Evolutionary conservation across 306 rosid genomes (phyloP).

Genomic region (Rubus parviflorus): DNA sequence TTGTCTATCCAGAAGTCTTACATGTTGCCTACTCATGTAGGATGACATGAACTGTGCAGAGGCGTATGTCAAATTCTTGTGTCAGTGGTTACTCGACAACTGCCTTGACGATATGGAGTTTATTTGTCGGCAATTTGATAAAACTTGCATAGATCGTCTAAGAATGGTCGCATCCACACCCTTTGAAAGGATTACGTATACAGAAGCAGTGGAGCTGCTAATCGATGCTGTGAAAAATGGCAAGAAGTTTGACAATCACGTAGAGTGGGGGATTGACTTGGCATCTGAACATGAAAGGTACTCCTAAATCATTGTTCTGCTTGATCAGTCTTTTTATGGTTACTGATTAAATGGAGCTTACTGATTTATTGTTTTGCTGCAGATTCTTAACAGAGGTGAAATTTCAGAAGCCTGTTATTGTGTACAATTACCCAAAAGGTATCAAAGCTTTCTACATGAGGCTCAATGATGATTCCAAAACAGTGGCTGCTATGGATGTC

Average conservation of each 20-base stretch:
- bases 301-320: not conserved
- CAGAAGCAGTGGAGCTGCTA: slow-evolving; percentile 81
- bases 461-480: slow-evolving; percentile 80
- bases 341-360: slow-evolving; percentile 18
- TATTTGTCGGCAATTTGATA: slow-evolving; percentile 79
- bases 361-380: slow-evolving; percentile 29
- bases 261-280: slow-evolving; percentile 92
- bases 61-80: slow-evolving; percentile 81
- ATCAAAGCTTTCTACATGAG: slow-evolving; percentile 99
- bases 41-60: slow-evolving; percentile 98
- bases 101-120: slow-evolving; percentile 90
- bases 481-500: slow-evolving; percentile 99
- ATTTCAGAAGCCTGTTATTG: slow-evolving; percentile 90
- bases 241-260: slow-evolving; percentile 84
- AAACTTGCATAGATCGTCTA: slow-evolving; percentile 76
- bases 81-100: slow-evolving; percentile 88
- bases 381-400: slow-evolving; percentile 86
- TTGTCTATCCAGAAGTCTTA: not conserved
- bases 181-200: slow-evolving; percentile 66
- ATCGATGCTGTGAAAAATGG: slow-evolving; percentile 78
- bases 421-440: slow-evolving; percentile 86
- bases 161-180: slow-evolving; percentile 84
- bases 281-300: slow-evolving; percentile 98
- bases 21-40: slow-evolving; percentile 38
- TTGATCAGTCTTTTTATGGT: not conserved